These are phyloP conservation scores for Colletotrichum zoysiae DNA, from an alignment of 2,329 filamentous ascomycete species.

Conservation along the genomic window DNA sequence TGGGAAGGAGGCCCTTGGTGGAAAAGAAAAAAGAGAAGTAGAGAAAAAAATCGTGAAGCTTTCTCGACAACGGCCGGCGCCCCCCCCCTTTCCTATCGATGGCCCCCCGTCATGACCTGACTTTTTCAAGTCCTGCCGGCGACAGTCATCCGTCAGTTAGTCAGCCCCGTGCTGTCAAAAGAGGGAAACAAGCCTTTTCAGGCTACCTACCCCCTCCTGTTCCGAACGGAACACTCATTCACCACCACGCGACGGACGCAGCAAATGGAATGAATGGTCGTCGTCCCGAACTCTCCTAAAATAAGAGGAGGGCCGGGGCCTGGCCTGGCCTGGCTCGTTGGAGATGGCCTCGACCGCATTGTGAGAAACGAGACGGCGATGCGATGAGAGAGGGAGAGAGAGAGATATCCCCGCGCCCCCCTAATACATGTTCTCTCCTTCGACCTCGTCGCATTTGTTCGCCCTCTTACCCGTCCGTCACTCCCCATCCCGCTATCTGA, in stretches of 20 bases:
- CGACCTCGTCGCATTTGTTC: constrained; percentile 4
- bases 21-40: not conserved
- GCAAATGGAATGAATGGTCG: constrained; percentile 31
- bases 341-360: constrained; percentile 1
- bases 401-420: not conserved
- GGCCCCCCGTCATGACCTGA: constrained; percentile 4
- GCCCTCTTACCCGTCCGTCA: not conserved
- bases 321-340: not conserved
- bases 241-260: not conserved
- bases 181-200: not conserved
- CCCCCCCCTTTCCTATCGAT: not conserved
- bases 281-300: constrained; percentile 36
- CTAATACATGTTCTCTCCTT: not conserved
- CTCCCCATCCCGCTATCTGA: not conserved
- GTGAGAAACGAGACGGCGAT: constrained; percentile 3
- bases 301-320: no score
- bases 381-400: no score
- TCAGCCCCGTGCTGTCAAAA: not conserved
- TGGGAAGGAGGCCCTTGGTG: not conserved
- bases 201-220: not conserved
- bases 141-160: not conserved
- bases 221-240: not conserved
- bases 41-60: constrained; percentile 1
- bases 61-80: not conserved
- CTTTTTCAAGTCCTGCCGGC: not conserved